phyloP scores from a whole-genome alignment of 768 basidiomycete genomes.

The Termitomyces sp. region DNA sequence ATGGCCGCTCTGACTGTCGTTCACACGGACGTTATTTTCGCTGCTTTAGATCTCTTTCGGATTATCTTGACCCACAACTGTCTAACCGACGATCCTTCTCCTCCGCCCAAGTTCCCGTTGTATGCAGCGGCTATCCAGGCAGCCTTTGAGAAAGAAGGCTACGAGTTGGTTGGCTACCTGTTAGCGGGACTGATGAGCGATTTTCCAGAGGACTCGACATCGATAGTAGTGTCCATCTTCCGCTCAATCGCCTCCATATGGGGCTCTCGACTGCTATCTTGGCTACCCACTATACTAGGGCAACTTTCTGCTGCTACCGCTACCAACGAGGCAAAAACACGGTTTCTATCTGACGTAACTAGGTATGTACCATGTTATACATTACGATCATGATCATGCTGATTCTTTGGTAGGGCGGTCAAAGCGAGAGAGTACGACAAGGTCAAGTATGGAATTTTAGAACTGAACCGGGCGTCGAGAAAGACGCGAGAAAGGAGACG shows the following conservation, averaged over 20 bases:
- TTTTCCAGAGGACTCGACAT: slow-evolving; percentile 82
- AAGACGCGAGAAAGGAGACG: slow-evolving; percentile 65
- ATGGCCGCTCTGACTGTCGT: slow-evolving; percentile 80
- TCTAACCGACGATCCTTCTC: slow-evolving; percentile 36
- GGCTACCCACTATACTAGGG: slow-evolving; percentile 69
- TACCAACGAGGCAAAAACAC: slow-evolving; percentile 59
- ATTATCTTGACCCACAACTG: slow-evolving; percentile 71
- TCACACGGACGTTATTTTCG: slow-evolving; percentile 76
- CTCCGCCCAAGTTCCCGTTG: slow-evolving; percentile 53
- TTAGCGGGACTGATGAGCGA: slow-evolving; percentile 78
- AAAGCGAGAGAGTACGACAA: slow-evolving; percentile 65
- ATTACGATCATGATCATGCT: not conserved
- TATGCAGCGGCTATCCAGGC: slow-evolving; percentile 59
- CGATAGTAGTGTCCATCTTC: slow-evolving; percentile 72
- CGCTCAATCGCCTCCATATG: slow-evolving; percentile 62
- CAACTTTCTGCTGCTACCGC: slow-evolving; percentile 56
- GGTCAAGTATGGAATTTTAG: slow-evolving; percentile 72
- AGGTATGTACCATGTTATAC: slow-evolving; percentile 42
- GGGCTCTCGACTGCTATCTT: slow-evolving; percentile 60
- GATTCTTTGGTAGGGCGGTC: slow-evolving; percentile 44
- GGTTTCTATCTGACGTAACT: slow-evolving; percentile 70
- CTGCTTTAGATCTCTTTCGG: slow-evolving; percentile 76
- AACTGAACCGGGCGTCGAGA: slow-evolving; percentile 66
- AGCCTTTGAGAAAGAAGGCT: slow-evolving; percentile 66
- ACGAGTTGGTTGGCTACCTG: slow-evolving; percentile 60